Base-by-base conservation (phyloP, 495 filamentous ascomycete species). In the Aspergillus steynii region DNA sequence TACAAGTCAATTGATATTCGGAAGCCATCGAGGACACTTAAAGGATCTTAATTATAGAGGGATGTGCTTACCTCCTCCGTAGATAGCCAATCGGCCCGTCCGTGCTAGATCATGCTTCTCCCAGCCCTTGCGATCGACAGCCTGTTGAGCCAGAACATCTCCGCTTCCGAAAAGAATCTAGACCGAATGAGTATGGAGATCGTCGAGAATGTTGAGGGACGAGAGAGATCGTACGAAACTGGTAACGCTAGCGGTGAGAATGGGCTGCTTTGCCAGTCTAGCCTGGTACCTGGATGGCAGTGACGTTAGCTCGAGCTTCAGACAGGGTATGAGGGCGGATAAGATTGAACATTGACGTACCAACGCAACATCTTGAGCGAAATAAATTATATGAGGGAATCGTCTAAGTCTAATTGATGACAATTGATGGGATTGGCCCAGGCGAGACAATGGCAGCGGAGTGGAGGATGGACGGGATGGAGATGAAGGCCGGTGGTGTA, bases 131-230 rank as follows among this genome's bases (percentile, higher is more conserved):
- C 85, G 86, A 76, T 98, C 95, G 55, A 99, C 90, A n/a, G 78
- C 81, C 74, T 99, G 95, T 68, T 99, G 95, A n/a, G 95, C 91
- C 56, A 97, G 84, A 56, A 88, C 80, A 75, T 99, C 95, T 61
- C 95, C 95, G 20, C 92, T 87, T 45, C 89, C 93, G 73, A 98
- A 99, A 58, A 99, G 86, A 53, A 97, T 74, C 87, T 90, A 48
- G 15, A 26, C 26, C 14, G 59, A 20, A 46, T 59, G n/a, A 53
- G 55, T 63, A 53, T 53, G 37, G 29, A 50, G 14, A 20, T 4
- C 9, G 12, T 42, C 37, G 37, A 20, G 15, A 9, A 8, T 26
- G 37, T 59, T 32, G 20, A 50, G 42, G 12, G 14, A 26, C 32
- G 25, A 37, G 46, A 34, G 63, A 29, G 29, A 12, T 70, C 81